Evolutionary conservation across 345 rosid species (phyloP), one percentile per base, ranked within the genome.

Genomic region (Zanthoxylum bungeanum): DNA sequence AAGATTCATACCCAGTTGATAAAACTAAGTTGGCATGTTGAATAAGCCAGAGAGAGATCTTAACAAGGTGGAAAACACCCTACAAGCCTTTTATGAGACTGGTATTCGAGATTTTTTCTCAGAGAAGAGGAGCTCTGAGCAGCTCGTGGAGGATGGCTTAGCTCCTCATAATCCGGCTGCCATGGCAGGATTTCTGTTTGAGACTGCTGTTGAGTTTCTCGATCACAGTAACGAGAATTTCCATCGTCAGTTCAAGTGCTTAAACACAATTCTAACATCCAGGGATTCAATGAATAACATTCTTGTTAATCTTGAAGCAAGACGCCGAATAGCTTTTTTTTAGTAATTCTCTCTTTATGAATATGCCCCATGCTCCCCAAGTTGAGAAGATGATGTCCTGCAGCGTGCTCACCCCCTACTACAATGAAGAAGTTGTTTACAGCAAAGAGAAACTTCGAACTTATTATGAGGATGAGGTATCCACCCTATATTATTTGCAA

Each of bases 361-460:
- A 86, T 82, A 89, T 94, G 85, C 98, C 98, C 57, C 97, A 92
- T 80, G 98, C 98, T 73, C 98, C 98, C 66, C 98, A 85, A 84
- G 98, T 94, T 46, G 98, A 94, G 88, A 94, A 92, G 74, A 94
- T 94, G 98, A 86, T 90, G 97, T 91, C 97, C 42, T 94, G 92
- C 81, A 90, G 93, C 69, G 96, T 94, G 75, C 81, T 94, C 73
- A 94, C 98, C 56, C 98, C 98, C 58, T 90, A 94, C 77, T 90
- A 90, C 79, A 90, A 85, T 52, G 98, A 94, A 81, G 98, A 94
- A 60, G 97, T 94, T 21, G 70, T 89, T 27, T 94, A 83, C 80
- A 88, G 90, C 89, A 94, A 79, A 83, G 98, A 94, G 68, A 97
- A 94, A 69, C 90, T 94, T 27, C 81, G 90, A 72, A 90, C 81